phyloP scores from a whole-genome alignment of 83 land plant genomes.

The Diphasiastrum complanatum region DNA sequence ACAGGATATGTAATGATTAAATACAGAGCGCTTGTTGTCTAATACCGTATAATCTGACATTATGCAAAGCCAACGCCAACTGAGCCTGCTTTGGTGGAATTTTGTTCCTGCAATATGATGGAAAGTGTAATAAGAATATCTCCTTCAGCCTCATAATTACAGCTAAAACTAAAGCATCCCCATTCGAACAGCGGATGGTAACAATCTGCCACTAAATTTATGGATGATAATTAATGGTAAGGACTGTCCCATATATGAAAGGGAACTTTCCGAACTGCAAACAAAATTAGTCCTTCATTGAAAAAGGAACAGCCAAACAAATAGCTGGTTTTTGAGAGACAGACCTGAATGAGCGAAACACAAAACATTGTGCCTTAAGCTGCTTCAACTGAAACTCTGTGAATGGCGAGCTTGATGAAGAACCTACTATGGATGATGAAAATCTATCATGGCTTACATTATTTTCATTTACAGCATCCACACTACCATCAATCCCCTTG shows the following conservation, averaged over 20 bases:
- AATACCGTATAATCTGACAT: constrained; percentile 16
- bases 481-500: too few relatives aligned
- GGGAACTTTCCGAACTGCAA: neutral
- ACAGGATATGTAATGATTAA: too few relatives aligned
- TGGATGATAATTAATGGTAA: too few relatives aligned
- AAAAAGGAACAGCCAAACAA: too few relatives aligned
- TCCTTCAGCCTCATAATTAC: too few relatives aligned
- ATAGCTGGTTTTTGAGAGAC: neutral
- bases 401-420: constrained; percentile 19
- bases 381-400: constrained; percentile 79
- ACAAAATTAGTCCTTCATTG: neutral
- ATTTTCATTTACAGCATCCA: neutral
- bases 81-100: constrained; percentile 20
- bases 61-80: constrained; percentile 30
- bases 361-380: constrained; percentile 95
- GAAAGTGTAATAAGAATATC: neutral
- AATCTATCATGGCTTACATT: neutral
- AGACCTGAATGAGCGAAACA: constrained; percentile 82
- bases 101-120: constrained; percentile 11
- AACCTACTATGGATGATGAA: neutral
- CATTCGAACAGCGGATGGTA: too few relatives aligned
- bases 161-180: too few relatives aligned
- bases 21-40: neutral
- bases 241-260: too few relatives aligned
- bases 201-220: too few relatives aligned